A percentile compares a stretch with the other conserved stretches of the same genome.
These are phyloP conservation scores for Solanum tarijense DNA, from an alignment of 257 asterid genomes.

Conservation along the genomic window DNA sequence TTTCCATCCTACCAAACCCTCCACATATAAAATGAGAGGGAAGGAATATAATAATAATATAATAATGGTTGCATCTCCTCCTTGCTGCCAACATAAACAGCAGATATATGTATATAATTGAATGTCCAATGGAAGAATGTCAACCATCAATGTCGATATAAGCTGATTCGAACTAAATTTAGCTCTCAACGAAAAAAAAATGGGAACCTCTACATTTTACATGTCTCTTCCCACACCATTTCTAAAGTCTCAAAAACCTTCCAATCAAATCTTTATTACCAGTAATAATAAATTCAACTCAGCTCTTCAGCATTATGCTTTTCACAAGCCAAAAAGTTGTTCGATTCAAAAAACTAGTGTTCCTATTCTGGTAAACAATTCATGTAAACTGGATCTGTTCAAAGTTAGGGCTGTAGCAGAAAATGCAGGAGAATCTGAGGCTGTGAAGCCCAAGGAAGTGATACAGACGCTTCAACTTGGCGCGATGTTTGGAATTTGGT, in stretches of 20 bases:
- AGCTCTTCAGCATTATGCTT: background rate
- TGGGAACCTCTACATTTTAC: constrained; percentile 39
- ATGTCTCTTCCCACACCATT: constrained; percentile 37
- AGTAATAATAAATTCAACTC: constrained; percentile 1
- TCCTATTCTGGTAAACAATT: background rate
- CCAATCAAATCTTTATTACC: background rate
- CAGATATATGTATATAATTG: background rate
- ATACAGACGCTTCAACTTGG: constrained; percentile 43
- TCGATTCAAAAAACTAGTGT: background rate
- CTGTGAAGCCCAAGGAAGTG: constrained; percentile 2
- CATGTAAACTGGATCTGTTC: background rate
- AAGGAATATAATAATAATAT: background rate
- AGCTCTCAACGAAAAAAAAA: constrained; percentile 5
- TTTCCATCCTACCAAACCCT: background rate
- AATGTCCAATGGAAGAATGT: background rate
- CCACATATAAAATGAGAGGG: background rate
- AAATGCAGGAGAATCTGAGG: constrained; percentile 14
- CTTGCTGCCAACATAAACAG: background rate
- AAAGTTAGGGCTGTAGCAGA: constrained; percentile 28
- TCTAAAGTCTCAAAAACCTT: constrained; percentile 12
- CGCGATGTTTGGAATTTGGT: constrained; percentile 67
- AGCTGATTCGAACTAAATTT: background rate
- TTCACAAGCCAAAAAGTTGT: background rate
- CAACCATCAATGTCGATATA: background rate
- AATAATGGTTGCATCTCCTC: background rate